Base-by-base conservation (phyloP, 1,284 basidiomycete genomes). In the Moesziomyces parantarcticus region DNA sequence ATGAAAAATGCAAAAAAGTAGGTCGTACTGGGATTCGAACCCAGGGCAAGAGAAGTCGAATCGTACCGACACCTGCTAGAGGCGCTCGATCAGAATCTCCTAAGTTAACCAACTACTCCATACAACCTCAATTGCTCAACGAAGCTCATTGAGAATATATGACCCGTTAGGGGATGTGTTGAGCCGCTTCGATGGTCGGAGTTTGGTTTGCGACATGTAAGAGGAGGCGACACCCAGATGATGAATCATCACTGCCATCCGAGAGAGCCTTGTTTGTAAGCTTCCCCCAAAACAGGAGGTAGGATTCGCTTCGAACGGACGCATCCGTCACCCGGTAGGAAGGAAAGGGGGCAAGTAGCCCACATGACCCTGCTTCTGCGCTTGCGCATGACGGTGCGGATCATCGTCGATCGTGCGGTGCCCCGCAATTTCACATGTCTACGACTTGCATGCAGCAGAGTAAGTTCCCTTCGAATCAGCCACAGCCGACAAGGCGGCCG, bases 51-150 rank as follows among this genome's bases (percentile, higher is more conserved):
- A 71, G 68, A 71, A 71, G 36, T 60, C 61, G 50, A 65, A 56
- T 52, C 54, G 50, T 59, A 54, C 42, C 40, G 16, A 16, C 44
- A 23, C 6, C 26, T 16, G 13, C 16, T 4, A 8, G 8, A n/a
- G 18, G 36, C 9, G 11, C 5, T 18, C 43, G 32, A 64, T 70
- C 67, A 70, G 67, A 70, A 70, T 70, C 67, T 70, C 67, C 67
- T 70, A 70, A 70, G 67, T 70, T 70, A 70, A 70, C 67, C 67
- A 70, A 60, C 67, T 70, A 70, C 67, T 70, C 67, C 67, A 70
- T 70, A 70, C 61, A 70, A 70, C 67, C 67, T 21, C 59, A 6
- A 46, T n/a, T 58, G 53, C 21, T 25, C 13, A 2, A 21, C 13
- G 18, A 25, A 4, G 6, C 0, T 8, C 32, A 16, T 3, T 44